Percentiles rank a stretch among this genome's conserved stretches.
phyloP scores from a whole-genome alignment of 257 asterid genomes.

The Leptodermis oblonga region DNA sequence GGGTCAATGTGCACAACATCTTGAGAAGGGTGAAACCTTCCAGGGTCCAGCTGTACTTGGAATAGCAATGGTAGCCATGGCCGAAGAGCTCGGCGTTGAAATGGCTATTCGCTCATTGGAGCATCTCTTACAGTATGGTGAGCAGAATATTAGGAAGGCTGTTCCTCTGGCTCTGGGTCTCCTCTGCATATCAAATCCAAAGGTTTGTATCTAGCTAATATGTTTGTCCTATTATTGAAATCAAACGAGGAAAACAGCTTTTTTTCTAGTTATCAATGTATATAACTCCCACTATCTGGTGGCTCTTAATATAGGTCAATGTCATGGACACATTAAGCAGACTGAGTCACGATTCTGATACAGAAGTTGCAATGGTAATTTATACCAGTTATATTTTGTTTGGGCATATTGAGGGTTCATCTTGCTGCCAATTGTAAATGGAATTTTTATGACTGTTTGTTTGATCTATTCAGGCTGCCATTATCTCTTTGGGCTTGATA shows the following conservation, averaged over 20 bases:
- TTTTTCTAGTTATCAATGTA: conserved; percentile 4
- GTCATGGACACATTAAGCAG: conserved; percentile 99
- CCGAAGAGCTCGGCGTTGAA: conserved; percentile 89
- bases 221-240: background rate
- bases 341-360: conserved; percentile 95
- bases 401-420: background rate
- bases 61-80: conserved; percentile 98
- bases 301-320: conserved; percentile 68
- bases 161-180: conserved; percentile 96
- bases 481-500: conserved; percentile 81
- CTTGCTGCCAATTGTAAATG: background rate
- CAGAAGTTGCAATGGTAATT: conserved; percentile 94
- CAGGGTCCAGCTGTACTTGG: conserved; percentile 98
- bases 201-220: conserved; percentile 32
- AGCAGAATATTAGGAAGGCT: conserved; percentile 80
- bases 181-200: conserved; percentile 92
- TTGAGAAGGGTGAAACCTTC: conserved; percentile 76
- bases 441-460: background rate
- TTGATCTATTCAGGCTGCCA: conserved; percentile 62
- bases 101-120: conserved; percentile 97
- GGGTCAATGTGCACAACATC: conserved; percentile 90
- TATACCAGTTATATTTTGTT: background rate
- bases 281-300: background rate
- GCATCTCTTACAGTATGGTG: conserved; percentile 95
- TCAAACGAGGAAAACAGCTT: background rate